Base-by-base conservation (phyloP, 768 basidiomycete genomes). In the Amanita subjunquillea region DNA sequence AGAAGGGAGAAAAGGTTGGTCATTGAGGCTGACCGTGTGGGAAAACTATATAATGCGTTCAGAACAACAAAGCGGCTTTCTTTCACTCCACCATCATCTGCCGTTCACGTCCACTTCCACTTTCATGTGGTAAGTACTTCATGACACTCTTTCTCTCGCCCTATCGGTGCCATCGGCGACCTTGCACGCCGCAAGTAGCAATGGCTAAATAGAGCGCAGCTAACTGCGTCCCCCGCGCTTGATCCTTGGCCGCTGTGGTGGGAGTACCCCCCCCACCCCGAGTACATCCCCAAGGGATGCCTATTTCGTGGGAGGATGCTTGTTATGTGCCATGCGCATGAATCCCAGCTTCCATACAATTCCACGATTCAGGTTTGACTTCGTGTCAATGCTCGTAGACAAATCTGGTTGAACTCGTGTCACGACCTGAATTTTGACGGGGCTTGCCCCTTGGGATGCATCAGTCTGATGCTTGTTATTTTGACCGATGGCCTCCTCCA, bases 1-100 rank as follows among this genome's bases (percentile, higher is more conserved):
- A 82, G 60, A 5, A 81, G 60, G 2, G 62, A 59, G 57, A 71
- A 67, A 1, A 77, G 51, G 54, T 67, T 69, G 13, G 68, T 59
- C 76, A 73, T 74, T 2, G 25, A 50, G 37, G 9, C 17, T 15
- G 38, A 17, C 39, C n/a, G 39, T 17, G 20, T 34, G 34, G 10
- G 34, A 34, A 34, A 12, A 4, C 34, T 34, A 34, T 34, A 34
- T 34, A 34, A 34, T 13, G 2, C 4, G 34, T 13, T 34, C 34
- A 34, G 13, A 4, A 34, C 12, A 1, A 17, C 17, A 17, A 17
- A 0, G 34, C 13, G 4, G 12, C 34, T 34, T 12, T 34, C 34
- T 5, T 34, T 34, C 34, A 34, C 10, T 12, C 12, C 13, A 34
- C 34, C 34, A 13, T 13, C 34, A 13, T 13, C 4, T 13, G 3